These are phyloP conservation scores for Jamesozyma spencerorum DNA, from an alignment of 805 yeast species.

Conservation along the genomic window DNA sequence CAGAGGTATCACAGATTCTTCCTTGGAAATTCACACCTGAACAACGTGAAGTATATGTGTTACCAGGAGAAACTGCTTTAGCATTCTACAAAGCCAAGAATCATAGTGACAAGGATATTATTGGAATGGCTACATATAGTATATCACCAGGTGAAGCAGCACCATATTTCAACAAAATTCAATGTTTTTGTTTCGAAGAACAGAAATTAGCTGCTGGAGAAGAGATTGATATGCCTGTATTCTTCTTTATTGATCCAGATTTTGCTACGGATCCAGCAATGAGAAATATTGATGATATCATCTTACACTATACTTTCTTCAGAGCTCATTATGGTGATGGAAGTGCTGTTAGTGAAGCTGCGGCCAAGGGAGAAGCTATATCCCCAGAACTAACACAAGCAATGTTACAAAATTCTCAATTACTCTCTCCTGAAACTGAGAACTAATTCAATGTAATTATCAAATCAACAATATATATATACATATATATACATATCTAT, in stretches of 20 bases:
- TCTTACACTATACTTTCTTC: conserved; percentile 88
- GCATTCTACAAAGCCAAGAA: conserved; percentile 93
- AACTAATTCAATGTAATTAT: no score
- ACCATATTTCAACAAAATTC: conserved; percentile 92
- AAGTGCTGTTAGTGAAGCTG: conserved; percentile 27
- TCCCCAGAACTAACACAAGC: conserved; percentile 10
- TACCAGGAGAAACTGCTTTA: conserved; percentile 96
- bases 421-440: conserved; percentile 12
- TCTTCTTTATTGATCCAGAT: conserved; percentile 94
- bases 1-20: conserved; percentile 79
- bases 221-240: conserved; percentile 97
- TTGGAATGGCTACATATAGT: conserved; percentile 97
- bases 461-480: no score
- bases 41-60: conserved; percentile 83
- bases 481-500: no score
- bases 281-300: conserved; percentile 83
- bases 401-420: conserved; percentile 10
- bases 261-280: conserved; percentile 86
- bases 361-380: conserved; percentile 9
- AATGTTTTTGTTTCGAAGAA: conserved; percentile 97
- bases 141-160: conserved; percentile 96
- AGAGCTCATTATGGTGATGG: conserved; percentile 41
- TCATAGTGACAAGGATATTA: conserved; percentile 74
- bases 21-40: conserved; percentile 96
- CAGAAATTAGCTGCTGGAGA: conserved; percentile 90